phyloP scores from a whole-genome alignment of 176 grass and related monocot genomes.

The Sorghum bicolor region Sorghum_bicolor_NCBIv3 NC_012870.2:2117501-2118000 shows the following conservation, averaged over 20 bases:
- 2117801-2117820: conserved; percentile 84
- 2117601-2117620: conserved; percentile 23
- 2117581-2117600: not conserved
- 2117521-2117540: not conserved
- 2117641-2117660: not conserved
- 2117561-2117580: not conserved
- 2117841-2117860: not conserved
- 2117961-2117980: not conserved
- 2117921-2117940: not conserved
- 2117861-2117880: not conserved
- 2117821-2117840: conserved; percentile 97
- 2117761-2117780: conserved; percentile 57
- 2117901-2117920: not conserved
- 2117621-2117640: conserved; percentile 77
- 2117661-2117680: not conserved
- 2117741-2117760: conserved; percentile 62
- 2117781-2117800: conserved; percentile 68
- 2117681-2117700: not conserved
- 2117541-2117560: conserved; percentile 16
- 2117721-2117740: conserved; percentile 90
- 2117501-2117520: not conserved
- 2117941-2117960: not conserved
- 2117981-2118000: not conserved
- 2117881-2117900: not conserved
- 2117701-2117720: conserved; percentile 24